Base-by-base conservation (phyloP, 768 basidiomycete genomes). In the Leccinellum rugosiceps region DNA sequence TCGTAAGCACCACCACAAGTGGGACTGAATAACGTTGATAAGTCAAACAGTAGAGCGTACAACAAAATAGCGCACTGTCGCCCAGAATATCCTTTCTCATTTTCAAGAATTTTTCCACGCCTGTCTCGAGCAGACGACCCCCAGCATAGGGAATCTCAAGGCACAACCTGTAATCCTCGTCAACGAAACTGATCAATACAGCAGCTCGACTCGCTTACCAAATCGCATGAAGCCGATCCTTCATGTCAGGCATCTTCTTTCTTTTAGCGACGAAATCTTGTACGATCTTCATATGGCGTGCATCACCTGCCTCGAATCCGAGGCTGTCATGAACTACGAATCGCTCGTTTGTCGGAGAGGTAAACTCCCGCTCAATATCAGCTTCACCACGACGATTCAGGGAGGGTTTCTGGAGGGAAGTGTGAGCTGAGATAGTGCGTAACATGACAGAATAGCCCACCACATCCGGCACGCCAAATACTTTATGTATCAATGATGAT, bases 241-340 rank as follows among this genome's bases (percentile, higher is more conserved):
- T 3, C n/a, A n/a, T n/a, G n/a, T n/a, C n/a, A n/a, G 44, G 47
- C 63, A 31, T 44, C 6, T 41, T 30, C 50, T 35, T 30, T 47
- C 63, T 61, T 45, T 28, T 5, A 13, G 25, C 2, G 35, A 64
- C 53, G 1, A 64, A 64, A 1, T 49, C 0, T 14, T 52, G 21
- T 26, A 65, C 47, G 4, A 34, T 43, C 0, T 50, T 23, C 14
- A 65, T 57, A n/a, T 61, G 54, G 14, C 2, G 1, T 41, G 45
- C 34, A 23, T 64, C 63, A 8, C 19, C 63, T 19, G 59, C 46
- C 31, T 65, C 62, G 15, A 63, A 63, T 1, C 62, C 62, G 4
- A 64, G 58, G 44, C 62, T 63, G 9, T 63, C 63, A 11, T 64
- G 63, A 21, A 65, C 50, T 15, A 64, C 63, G 14, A 64, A 54